These are phyloP conservation scores for Barnettozyma botsteinii DNA, from an alignment of 805 yeast species.

Conservation along the genomic window DNA sequence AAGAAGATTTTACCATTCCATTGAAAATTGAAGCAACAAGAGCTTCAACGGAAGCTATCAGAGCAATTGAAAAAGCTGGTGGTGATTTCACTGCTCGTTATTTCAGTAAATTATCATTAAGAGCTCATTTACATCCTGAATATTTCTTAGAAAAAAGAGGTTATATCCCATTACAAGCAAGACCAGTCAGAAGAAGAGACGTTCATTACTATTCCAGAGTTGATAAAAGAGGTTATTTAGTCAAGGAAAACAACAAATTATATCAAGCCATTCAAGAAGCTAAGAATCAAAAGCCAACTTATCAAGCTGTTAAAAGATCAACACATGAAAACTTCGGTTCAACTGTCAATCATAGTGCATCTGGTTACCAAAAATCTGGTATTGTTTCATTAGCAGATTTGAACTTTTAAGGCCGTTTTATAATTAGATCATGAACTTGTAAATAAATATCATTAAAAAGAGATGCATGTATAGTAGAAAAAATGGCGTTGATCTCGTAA, in stretches of 20 bases:
- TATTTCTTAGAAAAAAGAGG: constrained; percentile 65
- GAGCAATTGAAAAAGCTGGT: constrained; percentile 64
- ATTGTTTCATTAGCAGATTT: constrained; percentile 20
- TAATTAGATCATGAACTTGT: constrained; percentile 8
- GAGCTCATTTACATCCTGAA: constrained; percentile 73
- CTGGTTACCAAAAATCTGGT: constrained; percentile 22
- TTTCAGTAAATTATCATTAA: constrained; percentile 58
- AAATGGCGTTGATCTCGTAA: too few relatives aligned
- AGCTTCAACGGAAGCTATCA: constrained; percentile 72
- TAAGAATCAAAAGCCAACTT: constrained; percentile 11
- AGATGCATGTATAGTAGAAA: too few relatives aligned
- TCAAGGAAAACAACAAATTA: constrained; percentile 30
- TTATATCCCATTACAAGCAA: constrained; percentile 74
- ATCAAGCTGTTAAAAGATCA: constrained; percentile 6
- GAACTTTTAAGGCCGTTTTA: constrained; percentile 11
- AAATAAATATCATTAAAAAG: constrained; percentile 4
- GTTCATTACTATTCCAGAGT: constrained; percentile 70
- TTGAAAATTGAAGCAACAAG: constrained; percentile 75
- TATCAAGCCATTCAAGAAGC: constrained; percentile 20
- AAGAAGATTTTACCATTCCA: constrained; percentile 45
- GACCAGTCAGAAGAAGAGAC: constrained; percentile 80
- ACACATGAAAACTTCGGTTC: constrained; percentile 11
- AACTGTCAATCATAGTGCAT: constrained; percentile 18
- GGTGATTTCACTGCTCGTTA: constrained; percentile 71
- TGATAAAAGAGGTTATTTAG: constrained; percentile 71